Base-by-base conservation (phyloP, 2,329 filamentous ascomycete species). In the Capronia americana region DNA sequence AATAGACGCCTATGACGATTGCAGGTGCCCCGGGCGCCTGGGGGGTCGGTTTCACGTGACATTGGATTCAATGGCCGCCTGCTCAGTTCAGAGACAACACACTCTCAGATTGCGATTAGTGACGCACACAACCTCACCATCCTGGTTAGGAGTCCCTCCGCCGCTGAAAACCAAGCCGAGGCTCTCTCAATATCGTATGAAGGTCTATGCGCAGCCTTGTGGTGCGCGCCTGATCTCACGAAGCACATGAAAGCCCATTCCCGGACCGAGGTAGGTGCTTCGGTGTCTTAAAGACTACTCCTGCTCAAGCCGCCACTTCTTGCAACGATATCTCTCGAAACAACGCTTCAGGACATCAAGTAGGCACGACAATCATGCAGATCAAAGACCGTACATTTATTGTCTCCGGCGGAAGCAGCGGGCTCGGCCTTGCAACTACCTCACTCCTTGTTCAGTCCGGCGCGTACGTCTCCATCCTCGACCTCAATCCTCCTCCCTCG, bases 381-480 rank as follows among this genome's bases (percentile, higher is more conserved):
- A 64, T 71, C 57, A 64, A 72, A 60, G 69, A 69, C 46, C 69
- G 71, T 30, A 73, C 69, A n/a, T 71, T 69, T 51, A 66, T 69
- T n/a, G 65, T 71, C 17, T 62, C 59, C 32, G 69, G 69, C 41
- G 69, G 69, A 12, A 68, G 64, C 23, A 67, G 64, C 50, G 72
- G 72, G 50, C 68, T 74, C 32, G 72, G 72, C 12, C 68, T 73
- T 11, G 70, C 72, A 50, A 74, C 72, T 8, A 62, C 68, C 54
- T 56, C 56, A n/a, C 44, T 64, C 26, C 67, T 74, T 55, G 58
- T 73, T 10, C 57, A 67, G 50, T 61, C 66, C 41, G 71, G 70
- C 55, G 71, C 70, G 54, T 69, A 73, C 54, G 70, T 74, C 50
- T 73, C 72, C 11, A 68, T 73, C 53, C 63, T 74, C 44, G 72